Conservation (phyloP, 2,329 filamentous ascomycete species). For the Chrysoporthe deuterocubensis region DNA sequence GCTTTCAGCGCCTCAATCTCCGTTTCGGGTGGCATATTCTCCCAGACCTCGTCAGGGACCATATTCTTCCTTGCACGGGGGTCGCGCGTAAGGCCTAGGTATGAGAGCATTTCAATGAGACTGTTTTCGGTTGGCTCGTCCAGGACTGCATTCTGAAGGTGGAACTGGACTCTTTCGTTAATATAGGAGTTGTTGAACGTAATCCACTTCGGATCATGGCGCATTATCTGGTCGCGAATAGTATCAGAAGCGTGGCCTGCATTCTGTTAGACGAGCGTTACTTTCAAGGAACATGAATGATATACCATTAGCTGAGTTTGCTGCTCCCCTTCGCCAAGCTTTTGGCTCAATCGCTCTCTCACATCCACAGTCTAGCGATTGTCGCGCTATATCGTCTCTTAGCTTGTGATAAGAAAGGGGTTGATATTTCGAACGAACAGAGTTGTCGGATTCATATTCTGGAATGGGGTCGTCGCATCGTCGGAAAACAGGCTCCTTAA, state of each 20-base stretch:
- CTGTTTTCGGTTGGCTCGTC: slow-evolving; percentile 32
- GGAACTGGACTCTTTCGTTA: slow-evolving; percentile 37
- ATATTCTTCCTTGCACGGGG: slow-evolving; percentile 36
- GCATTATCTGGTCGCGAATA: slow-evolving; percentile 38
- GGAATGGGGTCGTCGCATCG: slow-evolving; percentile 14
- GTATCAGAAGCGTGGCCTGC: slow-evolving; percentile 32
- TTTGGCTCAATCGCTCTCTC: slow-evolving; percentile 25
- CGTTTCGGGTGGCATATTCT: slow-evolving; percentile 32
- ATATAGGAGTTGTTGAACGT: too few relatives aligned
- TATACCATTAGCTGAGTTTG: slow-evolving; percentile 33
- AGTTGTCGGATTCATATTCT: slow-evolving; percentile 6
- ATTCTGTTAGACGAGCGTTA: too few relatives aligned
- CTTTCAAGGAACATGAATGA: slow-evolving; percentile 22
- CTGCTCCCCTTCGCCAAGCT: slow-evolving; percentile 32
- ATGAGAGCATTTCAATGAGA: slow-evolving; percentile 32
- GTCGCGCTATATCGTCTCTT: slow-evolving; percentile 34
- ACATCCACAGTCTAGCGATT: slow-evolving; percentile 32
- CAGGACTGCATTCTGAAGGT: slow-evolving; percentile 38
- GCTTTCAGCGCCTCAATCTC: slow-evolving; percentile 31
- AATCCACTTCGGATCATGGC: slow-evolving; percentile 34
- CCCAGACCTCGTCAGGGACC: slow-evolving; percentile 38
- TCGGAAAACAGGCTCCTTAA: slow-evolving; percentile 36
- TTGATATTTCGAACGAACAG: background rate
- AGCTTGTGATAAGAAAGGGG: slow-evolving; percentile 36
- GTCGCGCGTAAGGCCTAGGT: slow-evolving; percentile 37